Percentiles rank a stretch among this genome's conserved stretches.
Conservation (phyloP, 345 rosid species). For the Heritiera fomes region DNA sequence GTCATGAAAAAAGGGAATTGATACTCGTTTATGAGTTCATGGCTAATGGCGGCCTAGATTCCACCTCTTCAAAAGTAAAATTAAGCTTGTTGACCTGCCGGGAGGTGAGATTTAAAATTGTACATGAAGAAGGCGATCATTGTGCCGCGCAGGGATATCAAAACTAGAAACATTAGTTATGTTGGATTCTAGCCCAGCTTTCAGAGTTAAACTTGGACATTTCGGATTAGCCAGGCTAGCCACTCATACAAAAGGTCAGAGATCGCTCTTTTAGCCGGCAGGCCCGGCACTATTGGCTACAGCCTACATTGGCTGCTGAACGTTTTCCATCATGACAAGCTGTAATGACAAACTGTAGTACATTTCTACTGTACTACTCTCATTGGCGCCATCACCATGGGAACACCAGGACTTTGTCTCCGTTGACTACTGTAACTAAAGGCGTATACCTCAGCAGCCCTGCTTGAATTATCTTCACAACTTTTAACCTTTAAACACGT, state of each 20-base stretch:
- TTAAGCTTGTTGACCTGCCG: conserved; percentile 18
- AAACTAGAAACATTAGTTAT: conserved; percentile 30
- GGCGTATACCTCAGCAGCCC: no score
- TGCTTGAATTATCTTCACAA: no score
- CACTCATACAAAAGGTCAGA: conserved; percentile 19
- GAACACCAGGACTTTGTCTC: no score
- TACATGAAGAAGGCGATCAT: conserved; percentile 31
- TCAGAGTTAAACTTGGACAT: conserved; percentile 40
- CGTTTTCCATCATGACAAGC: neutral
- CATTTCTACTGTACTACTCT: no score
- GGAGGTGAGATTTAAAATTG: conserved; percentile 22
- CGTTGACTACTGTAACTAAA: no score
- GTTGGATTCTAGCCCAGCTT: conserved; percentile 24
- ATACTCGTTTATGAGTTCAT: conserved; percentile 48
- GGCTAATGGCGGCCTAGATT: conserved; percentile 46
- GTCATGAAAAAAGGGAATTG: conserved; percentile 43
- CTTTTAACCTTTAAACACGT: no score
- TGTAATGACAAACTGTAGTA: no score
- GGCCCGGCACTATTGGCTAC: conserved; percentile 22
- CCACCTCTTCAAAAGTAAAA: conserved; percentile 15
- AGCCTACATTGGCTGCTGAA: conserved; percentile 19
- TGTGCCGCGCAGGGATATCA: conserved; percentile 35
- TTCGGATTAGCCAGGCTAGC: conserved; percentile 37
- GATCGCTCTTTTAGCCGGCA: neutral
- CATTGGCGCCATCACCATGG: no score